Evolutionary conservation across 1,284 basidiomycete genomes (phyloP).

Genomic region (Ganoderma lucidum): DNA sequence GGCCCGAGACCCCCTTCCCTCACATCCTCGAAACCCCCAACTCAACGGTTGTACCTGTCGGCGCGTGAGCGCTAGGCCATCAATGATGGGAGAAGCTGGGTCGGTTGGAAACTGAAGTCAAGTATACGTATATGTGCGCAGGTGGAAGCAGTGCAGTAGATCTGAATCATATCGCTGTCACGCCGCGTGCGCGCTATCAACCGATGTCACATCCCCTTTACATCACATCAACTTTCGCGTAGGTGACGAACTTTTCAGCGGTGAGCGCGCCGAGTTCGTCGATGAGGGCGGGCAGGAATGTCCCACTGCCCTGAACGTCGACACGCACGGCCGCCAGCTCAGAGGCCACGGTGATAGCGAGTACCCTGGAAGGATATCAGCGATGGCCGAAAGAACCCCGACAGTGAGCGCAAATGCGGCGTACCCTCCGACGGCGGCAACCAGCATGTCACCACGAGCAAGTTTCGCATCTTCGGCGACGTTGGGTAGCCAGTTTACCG

Average conservation of each 20-base stretch:
- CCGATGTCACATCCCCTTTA: conserved; percentile 5
- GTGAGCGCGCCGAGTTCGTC: conserved; percentile 80
- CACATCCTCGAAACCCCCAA: conserved; percentile 60
- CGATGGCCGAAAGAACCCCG: background rate
- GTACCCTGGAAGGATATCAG: conserved; percentile 57
- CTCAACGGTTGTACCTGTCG: conserved; percentile 32
- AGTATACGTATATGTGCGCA: background rate
- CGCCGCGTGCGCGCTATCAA: conserved; percentile 1
- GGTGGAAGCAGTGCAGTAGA: background rate
- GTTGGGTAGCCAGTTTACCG: conserved; percentile 30
- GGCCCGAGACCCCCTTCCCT: conserved; percentile 81
- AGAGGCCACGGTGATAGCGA: conserved; percentile 86
- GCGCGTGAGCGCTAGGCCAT: conserved; percentile 19
- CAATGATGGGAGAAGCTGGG: conserved; percentile 2
- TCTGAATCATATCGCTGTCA: background rate
- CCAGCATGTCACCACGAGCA: conserved; percentile 76
- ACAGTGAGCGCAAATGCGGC: conserved; percentile 35
- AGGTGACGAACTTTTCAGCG: conserved; percentile 56
- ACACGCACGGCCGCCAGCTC: conserved; percentile 78
- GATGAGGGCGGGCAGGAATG: conserved; percentile 88
- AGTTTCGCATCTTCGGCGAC: conserved; percentile 51
- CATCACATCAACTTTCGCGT: conserved; percentile 58
- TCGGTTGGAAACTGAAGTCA: background rate
- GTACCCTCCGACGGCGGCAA: conserved; percentile 81
- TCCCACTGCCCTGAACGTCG: conserved; percentile 85